These are phyloP conservation scores for Pythium pyrilobum DNA, from an alignment of 352 stramenopile genomes.

Conservation along the genomic window DNA sequence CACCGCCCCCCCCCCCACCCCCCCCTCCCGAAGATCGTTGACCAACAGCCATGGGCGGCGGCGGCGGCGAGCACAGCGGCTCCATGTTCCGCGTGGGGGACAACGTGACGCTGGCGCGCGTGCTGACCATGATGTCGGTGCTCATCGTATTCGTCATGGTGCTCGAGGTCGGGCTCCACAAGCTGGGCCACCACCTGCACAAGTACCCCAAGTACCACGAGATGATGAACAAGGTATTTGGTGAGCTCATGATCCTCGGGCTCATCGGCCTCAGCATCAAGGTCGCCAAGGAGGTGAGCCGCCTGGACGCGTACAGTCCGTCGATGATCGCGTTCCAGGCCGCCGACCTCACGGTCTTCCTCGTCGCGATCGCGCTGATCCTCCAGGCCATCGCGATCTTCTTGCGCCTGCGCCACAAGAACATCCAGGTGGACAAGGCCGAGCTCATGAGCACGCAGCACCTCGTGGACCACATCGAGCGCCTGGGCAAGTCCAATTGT, in stretches of 20 bases:
- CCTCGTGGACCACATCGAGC: neutral
- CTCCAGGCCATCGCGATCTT: conserved; percentile 25
- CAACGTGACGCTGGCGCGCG: conserved; percentile 4
- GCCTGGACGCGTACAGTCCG: conserved; percentile 14
- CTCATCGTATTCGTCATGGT: conserved; percentile 41
- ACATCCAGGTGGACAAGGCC: conserved; percentile 4
- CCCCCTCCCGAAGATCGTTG: too few species aligned
- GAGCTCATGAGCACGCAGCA: conserved; percentile 3
- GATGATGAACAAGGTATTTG: conserved; percentile 51
- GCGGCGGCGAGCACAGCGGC: neutral
- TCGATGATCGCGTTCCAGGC: conserved; percentile 26
- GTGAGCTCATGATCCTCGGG: conserved; percentile 17
- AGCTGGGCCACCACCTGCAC: conserved; percentile 37
- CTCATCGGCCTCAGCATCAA: conserved; percentile 33
- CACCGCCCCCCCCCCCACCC: too few species aligned
- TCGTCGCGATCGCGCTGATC: conserved; percentile 28
- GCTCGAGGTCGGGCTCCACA: conserved; percentile 43
- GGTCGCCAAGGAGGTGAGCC: conserved; percentile 20
- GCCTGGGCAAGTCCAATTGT: neutral
- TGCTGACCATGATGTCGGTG: conserved; percentile 19
- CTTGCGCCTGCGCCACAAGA: conserved; percentile 13
- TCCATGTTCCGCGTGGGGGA: conserved; percentile 22
- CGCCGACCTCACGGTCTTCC: conserved; percentile 31
- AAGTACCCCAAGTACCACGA: conserved; percentile 53
- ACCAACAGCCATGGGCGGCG: neutral